Percentiles rank a stretch among this genome's conserved stretches.
Evolutionary conservation across 495 filamentous ascomycete genomes (phyloP).

Genomic region (Hypoxylon cercidicola): DNA sequence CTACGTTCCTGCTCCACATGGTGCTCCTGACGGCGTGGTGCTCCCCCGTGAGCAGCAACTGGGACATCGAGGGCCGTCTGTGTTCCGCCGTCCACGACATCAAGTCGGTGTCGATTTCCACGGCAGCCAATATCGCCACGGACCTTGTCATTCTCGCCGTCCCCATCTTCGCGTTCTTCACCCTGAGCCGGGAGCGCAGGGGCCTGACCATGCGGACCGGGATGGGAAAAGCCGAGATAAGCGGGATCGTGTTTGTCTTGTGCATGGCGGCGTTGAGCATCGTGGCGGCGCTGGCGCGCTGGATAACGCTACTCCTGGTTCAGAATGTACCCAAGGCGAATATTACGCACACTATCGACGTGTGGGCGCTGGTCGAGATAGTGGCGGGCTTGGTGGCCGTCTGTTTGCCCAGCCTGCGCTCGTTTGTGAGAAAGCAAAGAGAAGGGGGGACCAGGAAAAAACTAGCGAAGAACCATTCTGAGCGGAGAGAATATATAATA

Average conservation of each 20-base stretch:
- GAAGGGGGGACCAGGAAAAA: neutral
- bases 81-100: conserved; percentile 51
- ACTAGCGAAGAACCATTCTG: neutral
- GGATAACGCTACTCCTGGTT: conserved; percentile 42
- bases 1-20: conserved; percentile 49
- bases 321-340: conserved; percentile 42
- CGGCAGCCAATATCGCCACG: conserved; percentile 22
- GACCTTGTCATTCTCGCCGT: conserved; percentile 31
- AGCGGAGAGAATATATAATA: neutral
- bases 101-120: conserved; percentile 43
- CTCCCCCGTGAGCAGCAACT: conserved; percentile 44
- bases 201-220: conserved; percentile 22
- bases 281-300: conserved; percentile 48
- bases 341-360: conserved; percentile 52
- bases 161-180: conserved; percentile 20
- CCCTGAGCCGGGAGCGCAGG: conserved; percentile 17
- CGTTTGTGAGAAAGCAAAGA: conserved; percentile 22
- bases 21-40: conserved; percentile 49
- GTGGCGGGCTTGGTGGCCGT: conserved; percentile 41
- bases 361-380: conserved; percentile 51
- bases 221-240: conserved; percentile 39
- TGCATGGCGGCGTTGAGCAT: conserved; percentile 49
- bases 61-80: conserved; percentile 43
- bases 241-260: conserved; percentile 47
- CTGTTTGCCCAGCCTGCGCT: conserved; percentile 29